A percentile compares a stretch with the other conserved stretches of the same genome.
Evolutionary conservation across 139 green algal species (phyloP).

Genomic region (Tetraselmis striata): DNA sequence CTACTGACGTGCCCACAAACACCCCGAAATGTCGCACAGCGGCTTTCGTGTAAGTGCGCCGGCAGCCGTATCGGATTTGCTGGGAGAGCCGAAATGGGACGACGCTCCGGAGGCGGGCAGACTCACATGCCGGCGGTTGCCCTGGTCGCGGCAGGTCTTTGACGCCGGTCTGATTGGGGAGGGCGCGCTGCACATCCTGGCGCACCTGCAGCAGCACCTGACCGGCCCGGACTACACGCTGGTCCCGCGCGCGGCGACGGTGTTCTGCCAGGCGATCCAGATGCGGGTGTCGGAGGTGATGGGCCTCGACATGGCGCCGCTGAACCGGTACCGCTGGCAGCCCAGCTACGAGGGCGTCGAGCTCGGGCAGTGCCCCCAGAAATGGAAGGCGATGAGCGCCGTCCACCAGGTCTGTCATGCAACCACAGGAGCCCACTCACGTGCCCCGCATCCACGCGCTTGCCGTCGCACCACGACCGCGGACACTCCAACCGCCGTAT

Average conservation of each 20-base stretch:
- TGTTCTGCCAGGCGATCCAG: constrained; percentile 60
- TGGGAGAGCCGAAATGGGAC: no score
- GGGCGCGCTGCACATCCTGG: constrained; percentile 65
- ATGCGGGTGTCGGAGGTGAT: constrained; percentile 31
- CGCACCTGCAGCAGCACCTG: constrained; percentile 38
- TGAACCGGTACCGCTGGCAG: constrained; percentile 55
- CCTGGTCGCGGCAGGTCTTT: constrained; percentile 77
- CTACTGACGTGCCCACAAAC: no score
- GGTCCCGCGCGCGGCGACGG: constrained; percentile 41
- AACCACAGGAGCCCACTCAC: background rate
- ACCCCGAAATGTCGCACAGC: no score
- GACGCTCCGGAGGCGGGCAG: no score
- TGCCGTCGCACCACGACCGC: no score
- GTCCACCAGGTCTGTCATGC: background rate
- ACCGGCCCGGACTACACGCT: constrained; percentile 38
- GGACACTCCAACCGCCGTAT: background rate
- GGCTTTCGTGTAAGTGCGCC: no score
- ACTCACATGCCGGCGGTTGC: no score
- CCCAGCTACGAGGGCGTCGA: constrained; percentile 64
- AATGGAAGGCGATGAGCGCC: background rate
- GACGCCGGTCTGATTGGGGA: constrained; percentile 77
- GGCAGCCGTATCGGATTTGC: no score
- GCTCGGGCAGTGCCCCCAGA: constrained; percentile 25
- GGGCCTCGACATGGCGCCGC: constrained; percentile 37
- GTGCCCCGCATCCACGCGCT: background rate